Conservation (phyloP, 2,329 filamentous ascomycete genomes). For the Thelonectria discophora region DNA sequence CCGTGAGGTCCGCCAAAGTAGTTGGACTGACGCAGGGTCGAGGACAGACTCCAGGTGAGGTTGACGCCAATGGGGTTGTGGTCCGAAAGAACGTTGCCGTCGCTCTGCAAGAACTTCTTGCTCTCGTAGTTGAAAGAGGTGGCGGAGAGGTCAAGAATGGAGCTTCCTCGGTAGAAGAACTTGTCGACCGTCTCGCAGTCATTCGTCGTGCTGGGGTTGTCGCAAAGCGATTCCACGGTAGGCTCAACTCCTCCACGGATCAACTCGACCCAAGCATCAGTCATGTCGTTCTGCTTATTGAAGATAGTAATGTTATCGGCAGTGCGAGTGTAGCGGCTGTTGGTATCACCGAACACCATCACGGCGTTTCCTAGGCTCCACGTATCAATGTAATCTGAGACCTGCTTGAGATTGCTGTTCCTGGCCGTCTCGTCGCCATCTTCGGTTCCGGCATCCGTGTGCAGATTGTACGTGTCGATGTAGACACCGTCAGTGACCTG, state of each 20-base stretch:
- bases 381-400: conserved; percentile 64
- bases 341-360: conserved; percentile 71
- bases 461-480: conserved; percentile 72
- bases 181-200: conserved; percentile 75
- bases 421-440: conserved; percentile 63
- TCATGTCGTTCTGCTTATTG: conserved; percentile 58
- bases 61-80: conserved; percentile 71
- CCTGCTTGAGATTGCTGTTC: conserved; percentile 66
- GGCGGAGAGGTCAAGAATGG: conserved; percentile 55
- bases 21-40: conserved; percentile 11
- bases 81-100: conserved; percentile 67
- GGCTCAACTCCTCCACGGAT: conserved; percentile 58
- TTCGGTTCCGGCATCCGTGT: conserved; percentile 67
- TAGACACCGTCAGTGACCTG: conserved; percentile 60
- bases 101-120: conserved; percentile 62
- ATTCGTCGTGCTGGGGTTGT: conserved; percentile 58
- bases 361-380: conserved; percentile 69
- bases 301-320: conserved; percentile 58
- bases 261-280: conserved; percentile 68
- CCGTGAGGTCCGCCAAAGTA: conserved; percentile 11
- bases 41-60: conserved; percentile 49
- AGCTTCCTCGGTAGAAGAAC: conserved; percentile 65
- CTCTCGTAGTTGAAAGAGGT: conserved; percentile 65
- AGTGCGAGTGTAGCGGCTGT: conserved; percentile 66
- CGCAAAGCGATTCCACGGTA: conserved; percentile 6